Evolutionary conservation across 2,329 filamentous ascomycete genomes (phyloP), one percentile per base, ranked within the genome.

Genomic region (Tothia fuscella): DNA sequence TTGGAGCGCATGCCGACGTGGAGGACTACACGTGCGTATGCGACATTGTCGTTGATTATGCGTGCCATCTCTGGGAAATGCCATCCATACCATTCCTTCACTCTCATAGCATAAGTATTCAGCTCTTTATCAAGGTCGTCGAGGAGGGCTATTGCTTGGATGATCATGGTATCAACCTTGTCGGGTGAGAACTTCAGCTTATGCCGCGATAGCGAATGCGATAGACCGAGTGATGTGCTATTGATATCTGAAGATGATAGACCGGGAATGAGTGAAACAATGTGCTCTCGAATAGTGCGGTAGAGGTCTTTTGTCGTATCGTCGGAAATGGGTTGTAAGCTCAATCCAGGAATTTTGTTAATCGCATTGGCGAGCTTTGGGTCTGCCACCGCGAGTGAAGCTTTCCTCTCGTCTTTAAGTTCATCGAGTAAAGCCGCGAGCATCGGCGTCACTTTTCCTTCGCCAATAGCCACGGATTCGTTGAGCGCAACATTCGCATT

Each of bases 41-140:
- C 88, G 48, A 94, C 69, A 66, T 98, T 98, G 72, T 98, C 91
- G 63, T 93, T 93, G 52, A 95, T 74, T 57, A 96, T 74, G 57
- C 94, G 94, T 67, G 85, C 88, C 74, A 98, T 79, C 70, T 98
- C 91, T 30, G 91, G 91, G 71, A 96, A 98, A 66, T 96, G 91
- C 91, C 91, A 98, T 56, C 91, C 91, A 61, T 98, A 98, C 91
- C 91, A 98, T 65, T 98, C 91, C 78, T 96, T 96, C 48, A 95
- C 87, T 62, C 91, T 76, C 91, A 98, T 98, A 50, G 91, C 89
- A 59, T 95, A 96, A 53, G 85, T 91, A 71, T 98, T 98, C 49
- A 98, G 72, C 66, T 98, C 91, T 73, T 98, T 98, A 70, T 98
- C 91, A 47, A 98, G 70, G 50, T 98, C 91, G 59, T 98, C 91